Evolutionary conservation across 2,329 filamentous ascomycete species (phyloP).

Genomic region (Beauveria varroae): DNA sequence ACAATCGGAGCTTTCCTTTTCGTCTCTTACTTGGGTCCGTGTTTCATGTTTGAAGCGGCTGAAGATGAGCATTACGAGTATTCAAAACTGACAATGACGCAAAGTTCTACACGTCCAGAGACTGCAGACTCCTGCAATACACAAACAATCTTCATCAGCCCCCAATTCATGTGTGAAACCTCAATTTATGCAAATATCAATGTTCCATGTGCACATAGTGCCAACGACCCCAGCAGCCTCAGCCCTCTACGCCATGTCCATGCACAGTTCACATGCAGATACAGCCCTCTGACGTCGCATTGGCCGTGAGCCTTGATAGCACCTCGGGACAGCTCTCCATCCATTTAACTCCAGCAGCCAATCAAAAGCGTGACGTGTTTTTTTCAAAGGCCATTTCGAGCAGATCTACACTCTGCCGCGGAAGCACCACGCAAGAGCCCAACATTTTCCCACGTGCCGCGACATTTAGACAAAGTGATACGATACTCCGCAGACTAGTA

Average conservation of each 20-base stretch:
- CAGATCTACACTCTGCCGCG: neutral
- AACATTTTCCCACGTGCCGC: neutral
- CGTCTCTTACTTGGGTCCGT: neutral
- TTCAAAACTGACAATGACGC: neutral
- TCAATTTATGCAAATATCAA: too few species aligned
- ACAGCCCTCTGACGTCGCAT: slow-evolving; percentile 9
- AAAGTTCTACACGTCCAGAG: neutral
- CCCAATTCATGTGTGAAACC: too few species aligned
- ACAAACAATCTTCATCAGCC: too few species aligned
- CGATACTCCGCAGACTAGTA: neutral
- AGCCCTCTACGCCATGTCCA: neutral
- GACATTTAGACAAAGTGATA: neutral
- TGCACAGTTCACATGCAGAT: slow-evolving; percentile 9
- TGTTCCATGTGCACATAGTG: neutral
- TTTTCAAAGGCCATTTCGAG: neutral
- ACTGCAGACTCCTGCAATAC: neutral
- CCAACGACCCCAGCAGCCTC: neutral
- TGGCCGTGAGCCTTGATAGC: neutral
- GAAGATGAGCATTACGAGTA: neutral
- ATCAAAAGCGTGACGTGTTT: neutral
- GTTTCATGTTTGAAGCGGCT: neutral
- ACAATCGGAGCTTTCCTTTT: neutral
- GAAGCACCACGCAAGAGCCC: neutral
- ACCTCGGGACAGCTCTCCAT: neutral
- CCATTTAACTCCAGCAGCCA: neutral